Evolutionary conservation across 768 basidiomycete species (phyloP), one percentile per base, ranked within the genome.

Genomic region (Kwoniella botswanensis): DNA sequence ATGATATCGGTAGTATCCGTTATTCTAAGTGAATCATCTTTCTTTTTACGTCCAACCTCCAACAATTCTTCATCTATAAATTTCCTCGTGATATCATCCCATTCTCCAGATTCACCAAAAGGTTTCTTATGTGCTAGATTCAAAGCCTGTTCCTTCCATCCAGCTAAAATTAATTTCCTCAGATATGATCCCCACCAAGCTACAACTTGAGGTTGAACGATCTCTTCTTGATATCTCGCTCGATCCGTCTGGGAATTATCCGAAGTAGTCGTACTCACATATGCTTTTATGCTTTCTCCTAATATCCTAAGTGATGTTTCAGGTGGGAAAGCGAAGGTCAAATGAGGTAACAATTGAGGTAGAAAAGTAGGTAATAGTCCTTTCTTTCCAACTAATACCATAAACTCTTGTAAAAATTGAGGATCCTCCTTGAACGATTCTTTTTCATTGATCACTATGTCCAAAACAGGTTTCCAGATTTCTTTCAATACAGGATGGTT

Each of bases 311-410:
- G 44, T 10, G 66, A 71, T 17, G 41, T 50, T 6, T 64, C 42
- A 4, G 67, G 69, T 6, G 66, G 66, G 43, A 60, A 46, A 24
- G 58, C 22, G 22, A 70, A 55, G 2, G 73, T 68, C 13, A 80
- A 44, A 68, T 77, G 75, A 3, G 58, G 43, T 26, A 77, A 54
- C 0, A 80, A 26, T 7, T 66, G 73, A 21, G 60, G 65, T 10
- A 74, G 26, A 12, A 78, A 50, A 4, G 68, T 62, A 17, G 79
- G 79, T 57, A 76, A 44, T 35, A 76, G 56, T 10, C 79, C 79
- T 65, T 80, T 80, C 58, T 68, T 54, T 3, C 68, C 79, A 21
- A 55, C 65, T 3, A 72, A 53, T 5, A 53, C n/a, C 55, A 76
- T 35, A 44, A 77, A 71, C 12, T 63, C 63, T 3, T 56, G 35